Base-by-base conservation (phyloP, 345 rosid genomes). In the Lepidium didymum region DNA sequence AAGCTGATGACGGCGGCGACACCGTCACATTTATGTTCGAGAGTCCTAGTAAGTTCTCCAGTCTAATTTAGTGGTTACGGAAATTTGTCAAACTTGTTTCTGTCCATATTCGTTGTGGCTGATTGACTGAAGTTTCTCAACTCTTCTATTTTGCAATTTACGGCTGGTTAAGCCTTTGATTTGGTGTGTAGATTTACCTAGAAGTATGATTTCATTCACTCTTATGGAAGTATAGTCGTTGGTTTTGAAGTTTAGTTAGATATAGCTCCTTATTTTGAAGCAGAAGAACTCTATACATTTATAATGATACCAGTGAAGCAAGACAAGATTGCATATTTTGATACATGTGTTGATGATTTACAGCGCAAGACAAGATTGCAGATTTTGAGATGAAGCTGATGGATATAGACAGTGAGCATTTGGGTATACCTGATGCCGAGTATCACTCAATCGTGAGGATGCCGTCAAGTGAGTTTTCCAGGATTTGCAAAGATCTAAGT, bases 1-100 rank as follows among this genome's bases (percentile, higher is more conserved):
- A 94, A 67, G 99, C 90, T 2, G 99, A 94, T 14, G 99, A 94
- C 21, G 99, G 97, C 10, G 80, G 97, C 55, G 99, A 94, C 27
- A 89, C 96, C 3, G 96, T 94, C 41, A 91, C 99, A 33, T 94
- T 94, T 83, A 94, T 94, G 99, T 94, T 91, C 43, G 99, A 94
- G 77, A 91, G 90, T 72, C 99, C 99, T 5, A 91, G 99, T 91
- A 84, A 54, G 96, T 65, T 9, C 2, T 21, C 4, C 3, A n/a
- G 19, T 10, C 11, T 33, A 11, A 7, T 21, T 47, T 34, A 4
- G 13, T 29, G 46, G 14, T 45, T 58, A 31, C 2, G 1, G 1
- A 13, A 8, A 3, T 1, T 0, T 68, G 38, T 63, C 50, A 5
- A 15, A 19, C 68, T 0, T n/a, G 10, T 37, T 37, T 3, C 5